A percentile compares a stretch with the other conserved stretches of the same genome.
phyloP scores from a whole-genome alignment of 2,329 filamentous ascomycete genomes.

The Pseudogymnoascus sp. region DNA sequence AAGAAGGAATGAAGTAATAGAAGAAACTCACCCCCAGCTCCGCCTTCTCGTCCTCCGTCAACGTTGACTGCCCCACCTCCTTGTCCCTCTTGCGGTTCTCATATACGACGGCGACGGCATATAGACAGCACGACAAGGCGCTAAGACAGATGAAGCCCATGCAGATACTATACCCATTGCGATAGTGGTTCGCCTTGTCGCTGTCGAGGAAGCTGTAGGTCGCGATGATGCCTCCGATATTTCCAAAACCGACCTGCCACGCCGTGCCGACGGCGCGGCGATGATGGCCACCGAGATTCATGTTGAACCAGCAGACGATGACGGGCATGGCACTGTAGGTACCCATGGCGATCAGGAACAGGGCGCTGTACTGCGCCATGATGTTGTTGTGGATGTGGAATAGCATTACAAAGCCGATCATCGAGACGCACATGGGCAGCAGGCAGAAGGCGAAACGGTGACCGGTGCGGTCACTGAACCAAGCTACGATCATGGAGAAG shows the following conservation, averaged over 20 bases:
- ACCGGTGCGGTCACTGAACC: constrained; percentile 57
- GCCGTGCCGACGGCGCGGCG: constrained; percentile 61
- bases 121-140: constrained; percentile 49
- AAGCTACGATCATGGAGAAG: constrained; percentile 68
- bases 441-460: constrained; percentile 71
- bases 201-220: constrained; percentile 56
- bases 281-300: constrained; percentile 68
- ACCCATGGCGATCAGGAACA: constrained; percentile 75
- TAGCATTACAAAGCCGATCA: constrained; percentile 68
- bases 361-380: constrained; percentile 62
- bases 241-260: constrained; percentile 72
- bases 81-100: constrained; percentile 54
- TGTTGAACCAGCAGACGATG: constrained; percentile 73
- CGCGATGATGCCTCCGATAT: constrained; percentile 70
- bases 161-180: constrained; percentile 67
- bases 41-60: constrained; percentile 53
- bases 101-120: constrained; percentile 47
- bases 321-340: constrained; percentile 85
- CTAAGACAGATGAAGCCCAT: constrained; percentile 65
- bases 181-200: constrained; percentile 58
- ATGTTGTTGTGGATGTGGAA: constrained; percentile 60
- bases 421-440: constrained; percentile 56
- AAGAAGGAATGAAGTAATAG: background rate
- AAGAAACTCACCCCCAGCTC: constrained; percentile 34
- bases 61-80: constrained; percentile 34